Conservation (phyloP, 345 rosid genomes). For the Hevea brasiliensis region DNA sequence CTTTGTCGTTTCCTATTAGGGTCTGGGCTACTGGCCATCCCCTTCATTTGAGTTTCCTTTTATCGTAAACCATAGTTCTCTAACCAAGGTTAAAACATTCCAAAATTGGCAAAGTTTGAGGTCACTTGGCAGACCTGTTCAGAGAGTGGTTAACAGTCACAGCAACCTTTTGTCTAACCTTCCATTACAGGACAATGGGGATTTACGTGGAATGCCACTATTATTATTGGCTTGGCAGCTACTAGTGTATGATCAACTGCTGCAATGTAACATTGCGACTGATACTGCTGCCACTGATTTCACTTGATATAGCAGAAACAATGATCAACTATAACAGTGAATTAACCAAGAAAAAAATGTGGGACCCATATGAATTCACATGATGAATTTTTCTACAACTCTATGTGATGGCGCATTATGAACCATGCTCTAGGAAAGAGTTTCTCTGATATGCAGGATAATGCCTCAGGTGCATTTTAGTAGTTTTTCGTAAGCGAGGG, state of each 20-base stretch:
- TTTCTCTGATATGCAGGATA: background rate
- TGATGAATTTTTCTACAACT: too few species aligned
- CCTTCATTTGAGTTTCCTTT: background rate
- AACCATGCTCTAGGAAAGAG: too few species aligned
- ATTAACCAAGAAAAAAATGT: too few species aligned
- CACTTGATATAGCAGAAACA: background rate
- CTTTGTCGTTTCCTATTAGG: conserved; percentile 41
- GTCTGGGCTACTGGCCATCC: conserved; percentile 11
- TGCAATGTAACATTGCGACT: background rate
- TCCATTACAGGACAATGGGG: conserved; percentile 5
- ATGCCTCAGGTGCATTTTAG: conserved; percentile 9
- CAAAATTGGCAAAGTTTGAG: conserved; percentile 16
- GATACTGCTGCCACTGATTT: background rate
- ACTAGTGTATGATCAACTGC: background rate
- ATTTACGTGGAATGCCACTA: conserved; percentile 16
- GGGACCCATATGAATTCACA: too few species aligned
- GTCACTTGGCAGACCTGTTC: conserved; percentile 24
- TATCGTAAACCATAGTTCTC: conserved; percentile 10
- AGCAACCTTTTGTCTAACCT: conserved; percentile 25
- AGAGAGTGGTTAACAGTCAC: conserved; percentile 33
- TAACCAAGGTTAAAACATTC: conserved; percentile 16
- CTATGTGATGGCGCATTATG: too few species aligned
- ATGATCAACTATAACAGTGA: background rate
- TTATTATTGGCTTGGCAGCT: background rate
- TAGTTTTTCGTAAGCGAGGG: conserved; percentile 1